Percentiles rank a stretch among this genome's conserved stretches.
Evolutionary conservation across 2,329 filamentous ascomycete species (phyloP).

Genomic region (Clonostachys chloroleuca): DNA sequence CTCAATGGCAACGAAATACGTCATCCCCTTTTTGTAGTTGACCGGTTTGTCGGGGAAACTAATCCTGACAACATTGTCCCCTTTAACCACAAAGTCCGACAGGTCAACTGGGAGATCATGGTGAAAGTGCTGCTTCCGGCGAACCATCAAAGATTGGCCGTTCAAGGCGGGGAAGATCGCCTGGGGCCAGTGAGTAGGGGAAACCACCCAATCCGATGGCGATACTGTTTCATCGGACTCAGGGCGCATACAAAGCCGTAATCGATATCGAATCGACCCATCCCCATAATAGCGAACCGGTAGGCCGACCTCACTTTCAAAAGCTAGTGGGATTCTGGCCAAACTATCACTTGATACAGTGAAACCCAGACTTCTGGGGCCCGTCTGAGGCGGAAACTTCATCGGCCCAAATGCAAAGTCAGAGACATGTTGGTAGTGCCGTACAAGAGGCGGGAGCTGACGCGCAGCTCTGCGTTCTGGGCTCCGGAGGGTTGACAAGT

Average conservation of each 20-base stretch:
- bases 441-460: no score
- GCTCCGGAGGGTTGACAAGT: no score
- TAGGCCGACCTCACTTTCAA: conserved; percentile 19
- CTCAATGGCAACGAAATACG: conserved; percentile 67
- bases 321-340: conserved; percentile 22
- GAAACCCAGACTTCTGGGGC: conserved; percentile 41
- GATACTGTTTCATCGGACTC: conserved; percentile 10
- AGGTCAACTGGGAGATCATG: conserved; percentile 76
- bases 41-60: conserved; percentile 23
- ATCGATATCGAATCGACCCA: conserved; percentile 58
- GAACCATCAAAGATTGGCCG: conserved; percentile 45
- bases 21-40: conserved; percentile 11
- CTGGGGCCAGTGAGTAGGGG: conserved; percentile 67
- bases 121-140: conserved; percentile 67
- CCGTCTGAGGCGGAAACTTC: conserved; percentile 22
- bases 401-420: conserved; percentile 44
- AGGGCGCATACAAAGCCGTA: conserved; percentile 55
- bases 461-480: no score
- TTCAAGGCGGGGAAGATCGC: conserved; percentile 70
- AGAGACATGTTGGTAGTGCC: conserved; percentile 54
- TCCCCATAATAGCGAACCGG: conserved; percentile 34
- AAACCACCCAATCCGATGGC: conserved; percentile 56
- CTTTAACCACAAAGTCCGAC: conserved; percentile 52
- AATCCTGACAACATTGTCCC: conserved; percentile 59
- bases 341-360: conserved; percentile 28